Base-by-base conservation (phyloP, 2,329 filamentous ascomycete species). In the Parafenestella ontariensis region DNA sequence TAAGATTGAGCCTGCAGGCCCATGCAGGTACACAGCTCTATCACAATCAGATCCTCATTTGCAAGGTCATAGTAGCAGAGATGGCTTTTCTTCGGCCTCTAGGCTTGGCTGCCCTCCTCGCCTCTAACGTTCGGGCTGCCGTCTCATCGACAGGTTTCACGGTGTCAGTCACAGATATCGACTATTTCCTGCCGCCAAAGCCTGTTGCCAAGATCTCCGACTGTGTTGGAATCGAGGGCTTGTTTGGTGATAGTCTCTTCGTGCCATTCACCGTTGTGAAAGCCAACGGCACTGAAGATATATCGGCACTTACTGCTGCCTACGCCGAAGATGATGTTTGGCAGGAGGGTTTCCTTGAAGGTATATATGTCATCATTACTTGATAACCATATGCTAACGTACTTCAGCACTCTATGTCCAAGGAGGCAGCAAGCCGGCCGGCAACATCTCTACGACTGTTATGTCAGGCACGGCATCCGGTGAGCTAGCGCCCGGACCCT, bases 401-500 rank as follows among this genome's bases (percentile, higher is more conserved):
- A 2, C 2, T 11, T 3, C 37, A 72, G 71, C 62, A 3, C 26
- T 74, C 1, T 70, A 69, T 24, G 34, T 70, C 1, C 57, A 61
- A 45, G 57, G 57, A 1, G 49, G 46, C 33, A 58, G 47, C 11
- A 51, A 71, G 58, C 23, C 72, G 37, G 72, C 70, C 29, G n/a
- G n/a, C n/a, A 70, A 69, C 46, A 40, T 60, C 2, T 61, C 66
- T 2, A 40, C 42, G 9, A 61, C 56, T 1, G 28, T 68, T 8
- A 50, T 66, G 5, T 64, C 59, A 11, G 61, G 61, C 18, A 53
- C 46, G n/a, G 23, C 58, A 1, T 61, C 61, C 46, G 21, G 62
- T 4, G 41, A 51, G 10, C 26, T 83, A 8, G 76, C 78, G 5
- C 60, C 76, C 11, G 82, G 82, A 0, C 82, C 82, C 1, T 84